phyloP scores from a whole-genome alignment of 2,329 filamentous ascomycete species.

The Stagonosporopsis cucurbitacearum region DNA sequence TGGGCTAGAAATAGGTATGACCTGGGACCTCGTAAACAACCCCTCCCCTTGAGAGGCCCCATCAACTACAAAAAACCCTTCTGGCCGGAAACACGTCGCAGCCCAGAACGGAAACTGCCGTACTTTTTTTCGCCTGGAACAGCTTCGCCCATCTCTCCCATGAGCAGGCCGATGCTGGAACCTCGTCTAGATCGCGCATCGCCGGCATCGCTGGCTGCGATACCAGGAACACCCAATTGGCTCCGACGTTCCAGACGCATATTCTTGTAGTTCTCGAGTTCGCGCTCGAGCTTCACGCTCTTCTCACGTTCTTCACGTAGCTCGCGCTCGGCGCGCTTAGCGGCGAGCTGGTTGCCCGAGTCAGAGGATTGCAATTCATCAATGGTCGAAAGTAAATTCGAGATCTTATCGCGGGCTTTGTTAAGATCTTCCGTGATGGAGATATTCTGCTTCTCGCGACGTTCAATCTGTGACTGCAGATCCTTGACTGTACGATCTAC shows the following conservation, averaged over 20 bases:
- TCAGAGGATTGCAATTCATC: constrained; percentile 93
- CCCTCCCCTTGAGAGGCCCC: constrained; percentile 41
- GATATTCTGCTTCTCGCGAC: constrained; percentile 84
- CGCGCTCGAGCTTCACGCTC: constrained; percentile 79
- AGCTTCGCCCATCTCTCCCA: constrained; percentile 44
- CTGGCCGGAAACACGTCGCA: constrained; percentile 53
- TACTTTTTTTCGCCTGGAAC: constrained; percentile 43
- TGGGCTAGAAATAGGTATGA: constrained; percentile 27
- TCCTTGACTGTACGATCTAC: constrained; percentile 94
- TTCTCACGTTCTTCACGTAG: constrained; percentile 88
- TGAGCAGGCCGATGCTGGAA: constrained; percentile 50
- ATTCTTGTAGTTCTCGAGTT: constrained; percentile 81
- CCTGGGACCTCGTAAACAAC: constrained; percentile 40
- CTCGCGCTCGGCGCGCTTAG: constrained; percentile 87
- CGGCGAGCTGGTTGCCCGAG: constrained; percentile 78
- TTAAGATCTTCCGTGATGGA: constrained; percentile 83
- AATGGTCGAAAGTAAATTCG: constrained; percentile 86
- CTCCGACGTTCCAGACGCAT: constrained; percentile 67
- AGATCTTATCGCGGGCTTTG: constrained; percentile 87
- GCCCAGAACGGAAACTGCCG: constrained; percentile 39
- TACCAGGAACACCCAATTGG: constrained; percentile 42
- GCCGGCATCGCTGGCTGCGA: constrained; percentile 51
- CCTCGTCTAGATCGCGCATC: constrained; percentile 53
- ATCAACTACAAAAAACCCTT: constrained; percentile 59
- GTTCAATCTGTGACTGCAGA: constrained; percentile 87